These are phyloP conservation scores for Halocafeteria seosinensis DNA, from an alignment of 108 stramenopile species.

Conservation along the genomic window DNA sequence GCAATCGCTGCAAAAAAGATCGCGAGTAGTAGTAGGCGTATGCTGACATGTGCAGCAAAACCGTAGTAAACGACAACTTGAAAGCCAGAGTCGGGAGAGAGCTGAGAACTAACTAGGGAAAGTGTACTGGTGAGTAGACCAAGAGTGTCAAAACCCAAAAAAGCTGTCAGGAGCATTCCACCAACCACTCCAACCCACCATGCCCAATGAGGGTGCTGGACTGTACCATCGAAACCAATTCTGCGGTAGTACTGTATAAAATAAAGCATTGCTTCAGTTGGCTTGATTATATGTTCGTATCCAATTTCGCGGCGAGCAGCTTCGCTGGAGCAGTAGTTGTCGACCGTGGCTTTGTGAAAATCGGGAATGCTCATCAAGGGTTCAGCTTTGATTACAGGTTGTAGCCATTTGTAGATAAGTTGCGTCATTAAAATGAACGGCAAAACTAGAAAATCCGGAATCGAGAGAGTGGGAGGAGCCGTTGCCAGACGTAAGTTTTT, in stretches of 20 bases:
- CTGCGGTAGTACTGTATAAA: background rate
- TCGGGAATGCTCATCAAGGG: background rate
- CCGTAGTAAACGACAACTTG: no score
- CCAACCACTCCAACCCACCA: no score
- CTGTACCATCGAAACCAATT: background rate
- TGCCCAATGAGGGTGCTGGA: background rate
- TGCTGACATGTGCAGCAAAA: no score
- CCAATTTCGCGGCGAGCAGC: background rate
- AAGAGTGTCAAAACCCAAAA: no score
- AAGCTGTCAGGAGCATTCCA: no score
- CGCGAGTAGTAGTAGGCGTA: no score
- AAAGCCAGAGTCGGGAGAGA: no score
- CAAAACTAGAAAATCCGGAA: background rate
- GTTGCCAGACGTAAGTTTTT: background rate
- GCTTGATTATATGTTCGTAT: background rate
- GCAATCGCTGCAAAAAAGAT: no score
- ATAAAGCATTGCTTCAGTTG: background rate
- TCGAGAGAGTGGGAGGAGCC: background rate
- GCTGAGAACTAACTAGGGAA: no score
- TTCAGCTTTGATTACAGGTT: no score
- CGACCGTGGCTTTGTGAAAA: background rate
- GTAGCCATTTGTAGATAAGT: no score
- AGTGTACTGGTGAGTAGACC: no score
- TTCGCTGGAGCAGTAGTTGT: background rate
- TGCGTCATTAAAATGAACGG: background rate